Conservation (phyloP, 1,284 basidiomycete genomes). For the Rhodofomes roseus region DNA sequence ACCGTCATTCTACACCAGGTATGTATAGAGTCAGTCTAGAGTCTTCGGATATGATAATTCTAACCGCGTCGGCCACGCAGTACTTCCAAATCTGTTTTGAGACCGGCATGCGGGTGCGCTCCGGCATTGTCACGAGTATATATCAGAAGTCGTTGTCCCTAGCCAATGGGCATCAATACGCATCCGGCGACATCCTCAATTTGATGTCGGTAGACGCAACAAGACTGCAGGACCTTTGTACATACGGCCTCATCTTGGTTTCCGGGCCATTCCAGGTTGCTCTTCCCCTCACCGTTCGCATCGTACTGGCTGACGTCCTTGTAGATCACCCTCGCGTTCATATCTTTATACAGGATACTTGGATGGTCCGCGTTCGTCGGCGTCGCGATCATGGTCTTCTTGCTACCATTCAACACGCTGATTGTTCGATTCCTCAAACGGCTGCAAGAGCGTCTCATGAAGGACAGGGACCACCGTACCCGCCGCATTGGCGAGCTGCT, state of each 20-base stretch:
- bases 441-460: slow-evolving; percentile 89
- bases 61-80: slow-evolving; percentile 32
- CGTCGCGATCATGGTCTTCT: slow-evolving; percentile 86
- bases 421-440: slow-evolving; percentile 76
- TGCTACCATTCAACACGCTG: slow-evolving; percentile 76
- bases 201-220: slow-evolving; percentile 88
- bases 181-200: slow-evolving; percentile 92
- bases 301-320: background rate
- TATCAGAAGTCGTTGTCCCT: slow-evolving; percentile 87
- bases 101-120: slow-evolving; percentile 89
- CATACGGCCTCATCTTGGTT: slow-evolving; percentile 70
- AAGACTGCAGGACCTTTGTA: slow-evolving; percentile 83
- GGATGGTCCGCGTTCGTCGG: slow-evolving; percentile 94
- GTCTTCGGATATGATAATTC: no score
- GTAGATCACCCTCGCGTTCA: slow-evolving; percentile 83
- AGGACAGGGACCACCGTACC: slow-evolving; percentile 78
- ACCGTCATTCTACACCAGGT: slow-evolving; percentile 87
- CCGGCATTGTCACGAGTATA: slow-evolving; percentile 81
- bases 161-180: slow-evolving; percentile 78
- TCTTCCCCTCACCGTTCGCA: background rate
- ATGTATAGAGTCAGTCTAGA: slow-evolving; percentile 2
- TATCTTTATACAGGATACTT: slow-evolving; percentile 84
- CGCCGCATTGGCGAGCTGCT: slow-evolving; percentile 80
- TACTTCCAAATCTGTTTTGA: slow-evolving; percentile 83
- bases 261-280: slow-evolving; percentile 68